Evolutionary conservation across 2,329 filamentous ascomycete species (phyloP), one percentile per base, ranked within the genome.

Genomic region (Berkeleyomyces rouxiae): DNA sequence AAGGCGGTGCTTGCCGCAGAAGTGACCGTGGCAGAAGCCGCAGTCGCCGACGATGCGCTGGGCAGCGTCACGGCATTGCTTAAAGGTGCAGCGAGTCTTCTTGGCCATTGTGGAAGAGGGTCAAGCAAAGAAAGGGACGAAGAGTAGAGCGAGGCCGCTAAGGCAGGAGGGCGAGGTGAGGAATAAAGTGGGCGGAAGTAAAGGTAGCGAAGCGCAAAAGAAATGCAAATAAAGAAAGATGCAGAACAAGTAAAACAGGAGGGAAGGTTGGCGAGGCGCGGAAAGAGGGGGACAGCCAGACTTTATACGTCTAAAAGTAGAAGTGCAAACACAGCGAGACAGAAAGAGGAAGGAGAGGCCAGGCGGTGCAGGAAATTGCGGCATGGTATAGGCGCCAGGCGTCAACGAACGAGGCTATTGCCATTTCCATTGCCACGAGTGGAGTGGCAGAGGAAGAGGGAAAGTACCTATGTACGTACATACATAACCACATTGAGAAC

Each of bases 21-120:
- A 97, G 73, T 95, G 88, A 55, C 91, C 90, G 63, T 86, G 80
- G 78, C 93, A 99, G 79, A 97, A 97, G 66, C 85, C 86, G 76
- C 93, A 99, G 77, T 97, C 92, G 62, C 93, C 93, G 65, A 96
- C 88, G 70, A 99, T 96, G 67, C 89, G 86, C 74, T 96, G 91
- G 13, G 90, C 91, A 39, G 82, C 82, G 69, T 90, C 85, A 72
- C 84, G 89, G 83, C 93, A 97, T 68, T 90, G 85, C 75, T 92
- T 91, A 78, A 88, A 90, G 67, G 81, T 86, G 79, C 93, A 97
- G 69, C 88, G 85, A 68, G 87, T 84, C 80, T 88, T 90, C 77
- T 86, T 88, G 67, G 85, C 82, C 82, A 84, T 85, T 67, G 61
- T 75, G 61, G 59, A 11, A 16, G 36, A 43, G 46, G 39, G 9